Evolutionary conservation across 495 filamentous ascomycete genomes (phyloP).

Genomic region (Filosporella fistucella): DNA sequence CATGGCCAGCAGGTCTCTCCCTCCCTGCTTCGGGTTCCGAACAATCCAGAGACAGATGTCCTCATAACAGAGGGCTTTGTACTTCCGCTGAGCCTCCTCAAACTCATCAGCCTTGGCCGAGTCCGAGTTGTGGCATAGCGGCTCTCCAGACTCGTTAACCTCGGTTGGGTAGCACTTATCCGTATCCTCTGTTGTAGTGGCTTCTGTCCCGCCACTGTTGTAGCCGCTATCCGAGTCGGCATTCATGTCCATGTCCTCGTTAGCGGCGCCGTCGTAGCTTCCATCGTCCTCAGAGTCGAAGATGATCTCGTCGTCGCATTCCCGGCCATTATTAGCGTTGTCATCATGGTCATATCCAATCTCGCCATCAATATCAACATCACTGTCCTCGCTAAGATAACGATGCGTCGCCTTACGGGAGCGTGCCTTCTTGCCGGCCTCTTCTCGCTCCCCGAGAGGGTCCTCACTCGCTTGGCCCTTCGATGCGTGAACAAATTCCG

Average conservation of each 20-base stretch:
- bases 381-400: too few species aligned
- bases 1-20: slow-evolving; percentile 24
- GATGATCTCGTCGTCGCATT: slow-evolving; percentile 1
- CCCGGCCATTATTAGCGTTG: slow-evolving; percentile 2
- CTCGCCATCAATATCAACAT: slow-evolving; percentile 13
- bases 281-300: background rate
- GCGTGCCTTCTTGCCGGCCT: background rate
- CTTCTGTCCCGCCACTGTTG: slow-evolving; percentile 6
- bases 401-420: background rate
- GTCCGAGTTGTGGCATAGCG: slow-evolving; percentile 1
- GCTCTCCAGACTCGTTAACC: slow-evolving; percentile 1
- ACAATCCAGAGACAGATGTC: slow-evolving; percentile 27
- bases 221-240: slow-evolving; percentile 14
- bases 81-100: slow-evolving; percentile 11
- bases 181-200: slow-evolving; percentile 7
- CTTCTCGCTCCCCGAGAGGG: slow-evolving; percentile 9
- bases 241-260: slow-evolving; percentile 2
- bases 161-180: slow-evolving; percentile 1
- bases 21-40: slow-evolving; percentile 21
- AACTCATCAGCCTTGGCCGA: slow-evolving; percentile 5
- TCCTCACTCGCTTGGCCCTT: slow-evolving; percentile 11
- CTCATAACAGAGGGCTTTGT: slow-evolving; percentile 24
- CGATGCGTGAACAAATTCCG: slow-evolving; percentile 15
- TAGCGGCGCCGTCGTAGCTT: background rate
- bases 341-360: slow-evolving; percentile 3